phyloP scores from a whole-genome alignment of 2,329 filamentous ascomycete species.

The Cladosporium sp. region DNA sequence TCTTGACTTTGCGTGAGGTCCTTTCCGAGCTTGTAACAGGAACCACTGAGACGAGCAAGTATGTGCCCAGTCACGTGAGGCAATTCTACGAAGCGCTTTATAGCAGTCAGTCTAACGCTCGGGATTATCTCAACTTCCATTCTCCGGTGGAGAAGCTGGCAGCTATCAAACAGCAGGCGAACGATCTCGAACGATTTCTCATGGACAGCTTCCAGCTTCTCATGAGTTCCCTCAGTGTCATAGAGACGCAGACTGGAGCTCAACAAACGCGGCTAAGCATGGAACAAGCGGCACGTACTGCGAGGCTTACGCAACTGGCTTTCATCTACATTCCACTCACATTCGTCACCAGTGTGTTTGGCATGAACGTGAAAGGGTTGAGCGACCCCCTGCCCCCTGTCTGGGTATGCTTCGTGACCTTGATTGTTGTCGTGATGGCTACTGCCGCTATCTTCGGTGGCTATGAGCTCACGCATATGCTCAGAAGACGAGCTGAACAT shows the following conservation, averaged over 20 bases:
- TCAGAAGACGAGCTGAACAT: not conserved
- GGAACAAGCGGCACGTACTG: constrained; percentile 21
- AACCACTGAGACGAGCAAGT: not conserved
- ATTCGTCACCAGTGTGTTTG: constrained; percentile 27
- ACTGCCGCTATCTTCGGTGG: not conserved
- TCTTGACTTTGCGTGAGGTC: not conserved
- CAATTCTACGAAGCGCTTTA: constrained; percentile 3
- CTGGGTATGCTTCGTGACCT: constrained; percentile 8
- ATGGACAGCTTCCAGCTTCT: constrained; percentile 30
- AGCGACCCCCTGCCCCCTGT: not conserved
- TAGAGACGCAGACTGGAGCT: constrained; percentile 17
- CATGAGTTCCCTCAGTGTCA: constrained; percentile 28
- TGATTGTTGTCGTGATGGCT: not conserved
- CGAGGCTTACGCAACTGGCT: constrained; percentile 24
- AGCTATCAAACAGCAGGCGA: constrained; percentile 12
- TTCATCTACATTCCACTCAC: constrained; percentile 28
- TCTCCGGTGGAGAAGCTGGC: not conserved
- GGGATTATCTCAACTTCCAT: not conserved
- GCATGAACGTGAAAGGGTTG: constrained; percentile 30
- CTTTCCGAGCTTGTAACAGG: not conserved
- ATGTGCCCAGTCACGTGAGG: not conserved
- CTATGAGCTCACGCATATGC: not conserved
- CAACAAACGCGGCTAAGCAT: constrained; percentile 21
- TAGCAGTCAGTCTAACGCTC: not conserved
- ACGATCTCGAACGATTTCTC: constrained; percentile 25